Conservation (phyloP, 306 rosid genomes). For the Comarum palustre region DNA sequence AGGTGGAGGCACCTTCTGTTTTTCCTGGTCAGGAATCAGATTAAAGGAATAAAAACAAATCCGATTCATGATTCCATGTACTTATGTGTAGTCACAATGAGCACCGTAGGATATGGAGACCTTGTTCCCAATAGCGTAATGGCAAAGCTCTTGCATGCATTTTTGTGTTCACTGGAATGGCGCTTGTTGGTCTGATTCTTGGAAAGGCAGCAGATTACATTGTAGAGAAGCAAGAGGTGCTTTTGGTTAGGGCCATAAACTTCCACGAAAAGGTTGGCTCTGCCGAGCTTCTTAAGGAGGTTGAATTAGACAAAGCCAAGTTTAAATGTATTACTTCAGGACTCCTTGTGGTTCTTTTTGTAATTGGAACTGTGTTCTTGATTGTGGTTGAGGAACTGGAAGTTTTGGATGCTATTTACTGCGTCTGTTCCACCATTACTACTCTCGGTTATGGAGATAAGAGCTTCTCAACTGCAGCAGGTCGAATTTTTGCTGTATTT, state of each 20-base stretch:
- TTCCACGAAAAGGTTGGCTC: slow-evolving; percentile 28
- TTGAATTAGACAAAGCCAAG: slow-evolving; percentile 40
- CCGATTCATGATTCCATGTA: slow-evolving; percentile 66
- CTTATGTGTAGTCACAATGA: slow-evolving; percentile 87
- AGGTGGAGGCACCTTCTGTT: slow-evolving; percentile 64
- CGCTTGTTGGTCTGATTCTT: slow-evolving; percentile 59
- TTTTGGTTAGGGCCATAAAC: slow-evolving; percentile 47
- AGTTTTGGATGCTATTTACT: slow-evolving; percentile 63
- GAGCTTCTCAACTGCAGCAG: slow-evolving; percentile 61
- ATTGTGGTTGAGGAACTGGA: slow-evolving; percentile 45
- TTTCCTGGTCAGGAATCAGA: slow-evolving; percentile 55
- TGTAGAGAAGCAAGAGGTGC: slow-evolving; percentile 69
- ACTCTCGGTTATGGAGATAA: slow-evolving; percentile 84
- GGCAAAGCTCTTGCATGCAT: slow-evolving; percentile 73
- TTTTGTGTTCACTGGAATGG: slow-evolving; percentile 74
- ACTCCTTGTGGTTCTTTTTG: slow-evolving; percentile 38
- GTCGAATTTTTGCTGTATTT: slow-evolving; percentile 67
- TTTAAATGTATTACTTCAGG: slow-evolving; percentile 53
- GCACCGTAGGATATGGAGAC: slow-evolving; percentile 86
- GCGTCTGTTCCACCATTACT: slow-evolving; percentile 79
- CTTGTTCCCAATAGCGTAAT: slow-evolving; percentile 60
- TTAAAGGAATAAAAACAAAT: slow-evolving; percentile 55
- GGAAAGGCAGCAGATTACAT: slow-evolving; percentile 76
- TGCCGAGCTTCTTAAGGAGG: slow-evolving; percentile 45
- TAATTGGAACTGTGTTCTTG: slow-evolving; percentile 54